Evolutionary conservation across 495 filamentous ascomycete genomes (phyloP).

Genomic region (Trichoderma asperelloides): DNA sequence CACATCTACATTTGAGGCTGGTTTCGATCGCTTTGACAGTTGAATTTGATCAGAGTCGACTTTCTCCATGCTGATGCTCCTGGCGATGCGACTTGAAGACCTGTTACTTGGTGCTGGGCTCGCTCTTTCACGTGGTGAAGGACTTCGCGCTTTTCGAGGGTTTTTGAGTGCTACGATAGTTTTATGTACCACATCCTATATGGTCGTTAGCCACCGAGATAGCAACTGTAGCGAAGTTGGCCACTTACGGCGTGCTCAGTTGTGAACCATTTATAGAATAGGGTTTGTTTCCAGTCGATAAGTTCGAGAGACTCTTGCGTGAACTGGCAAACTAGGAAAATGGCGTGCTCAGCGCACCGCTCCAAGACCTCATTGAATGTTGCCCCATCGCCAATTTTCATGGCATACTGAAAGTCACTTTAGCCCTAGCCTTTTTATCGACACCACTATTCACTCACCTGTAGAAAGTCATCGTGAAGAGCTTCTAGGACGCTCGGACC

Average conservation of each 20-base stretch:
- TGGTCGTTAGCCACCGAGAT: not conserved
- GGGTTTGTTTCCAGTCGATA: slow-evolving; percentile 24
- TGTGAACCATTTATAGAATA: slow-evolving; percentile 28
- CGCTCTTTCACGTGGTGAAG: not conserved
- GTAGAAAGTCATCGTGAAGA: slow-evolving; percentile 11
- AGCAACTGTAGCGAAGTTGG: not conserved
- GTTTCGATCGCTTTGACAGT: not conserved
- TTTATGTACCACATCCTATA: not conserved
- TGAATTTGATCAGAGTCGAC: not conserved
- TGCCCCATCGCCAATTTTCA: slow-evolving; percentile 32
- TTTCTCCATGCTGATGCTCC: not conserved
- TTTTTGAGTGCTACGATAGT: not conserved
- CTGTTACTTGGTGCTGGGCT: not conserved
- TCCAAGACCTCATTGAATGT: slow-evolving; percentile 29
- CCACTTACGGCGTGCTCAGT: slow-evolving; percentile 24
- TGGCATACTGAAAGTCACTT: slow-evolving; percentile 25
- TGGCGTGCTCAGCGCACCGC: slow-evolving; percentile 25
- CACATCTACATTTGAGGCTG: not conserved
- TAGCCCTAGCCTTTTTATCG: slow-evolving; percentile 9
- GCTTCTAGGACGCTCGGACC: slow-evolving; percentile 27
- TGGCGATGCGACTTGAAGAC: not conserved
- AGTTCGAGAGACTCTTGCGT: slow-evolving; percentile 20
- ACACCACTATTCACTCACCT: not conserved
- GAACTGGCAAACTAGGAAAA: slow-evolving; percentile 35
- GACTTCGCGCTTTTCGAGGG: not conserved